Base-by-base conservation (phyloP, 169 alveolate species). In the Eimeria maxima region DNA sequence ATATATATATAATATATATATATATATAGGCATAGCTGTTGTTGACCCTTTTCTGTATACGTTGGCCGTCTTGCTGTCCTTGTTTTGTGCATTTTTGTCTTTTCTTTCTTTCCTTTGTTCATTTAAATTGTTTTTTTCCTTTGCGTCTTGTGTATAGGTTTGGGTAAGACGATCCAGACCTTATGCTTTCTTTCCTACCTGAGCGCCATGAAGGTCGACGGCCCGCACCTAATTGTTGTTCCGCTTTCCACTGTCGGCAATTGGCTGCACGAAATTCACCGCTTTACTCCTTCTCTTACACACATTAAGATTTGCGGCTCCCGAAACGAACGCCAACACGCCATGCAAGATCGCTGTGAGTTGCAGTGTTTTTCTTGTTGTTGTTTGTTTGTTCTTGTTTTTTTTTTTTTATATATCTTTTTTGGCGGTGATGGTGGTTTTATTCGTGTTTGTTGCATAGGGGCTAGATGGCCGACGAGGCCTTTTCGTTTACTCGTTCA, bases 181-280 rank as follows among this genome's bases (percentile, higher is more conserved):
- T 95, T 98, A 94, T 98, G 98, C 76, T 98, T 98, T 95, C 96
- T 98, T 20, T 97, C 98, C 50, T 98, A 97, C 96, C 84, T 97
- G 97, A 96, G 97, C 97, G 95, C 95, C 97, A 94, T 96, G 97
- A 96, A 98, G 97, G 88, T 97, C 95, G 60, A 98, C 96, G 97
- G 99, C 99, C 99, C 99, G 5, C 99, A 98, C 97, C 96, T 99
- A 95, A 98, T 99, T 71, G 99, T 99, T 22, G 99, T 98, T 3
- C 99, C 99, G 4, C 97, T 98, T 89, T 98, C 99, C 16, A 98
- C 99, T 10, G 99, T 99, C 29, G 99, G 99, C 81, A 99, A 99
- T 96, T 99, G 99, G 99, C 97, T 98, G 93, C 98, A 99, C 74
- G 99, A 99, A 93, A 97, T 97, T 33, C 98, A 98, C 33, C 97